These are phyloP conservation scores for Epichloe gansuensis DNA, from an alignment of 2,329 filamentous ascomycete genomes.

Conservation along the genomic window DNA sequence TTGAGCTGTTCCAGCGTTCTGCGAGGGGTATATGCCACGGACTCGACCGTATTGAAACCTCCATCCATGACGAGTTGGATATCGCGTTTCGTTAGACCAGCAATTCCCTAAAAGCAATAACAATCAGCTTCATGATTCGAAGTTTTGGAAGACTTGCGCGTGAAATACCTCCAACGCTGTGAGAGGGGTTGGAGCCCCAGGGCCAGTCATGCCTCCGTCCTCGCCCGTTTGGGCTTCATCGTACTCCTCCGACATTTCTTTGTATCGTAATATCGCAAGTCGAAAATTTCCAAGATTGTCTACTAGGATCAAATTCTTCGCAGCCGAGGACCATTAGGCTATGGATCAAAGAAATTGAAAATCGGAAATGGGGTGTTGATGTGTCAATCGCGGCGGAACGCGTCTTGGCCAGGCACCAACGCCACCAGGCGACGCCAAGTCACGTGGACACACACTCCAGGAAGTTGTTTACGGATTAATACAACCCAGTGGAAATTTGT, in stretches of 20 bases:
- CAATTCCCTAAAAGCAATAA: constrained; percentile 50
- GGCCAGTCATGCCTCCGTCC: constrained; percentile 61
- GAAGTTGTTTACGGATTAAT: background rate
- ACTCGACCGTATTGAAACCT: constrained; percentile 90
- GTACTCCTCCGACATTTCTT: constrained; percentile 38
- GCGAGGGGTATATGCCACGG: constrained; percentile 81
- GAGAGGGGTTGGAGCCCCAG: constrained; percentile 87
- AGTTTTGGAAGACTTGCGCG: background rate
- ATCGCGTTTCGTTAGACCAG: constrained; percentile 85
- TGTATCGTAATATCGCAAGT: background rate
- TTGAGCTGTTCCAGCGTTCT: constrained; percentile 88
- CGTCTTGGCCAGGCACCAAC: constrained; percentile 18
- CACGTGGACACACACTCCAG: constrained; percentile 17
- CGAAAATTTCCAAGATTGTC: background rate
- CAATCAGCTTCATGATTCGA: background rate
- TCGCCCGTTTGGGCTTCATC: constrained; percentile 56
- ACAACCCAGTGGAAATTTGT: too few species aligned
- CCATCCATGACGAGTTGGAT: constrained; percentile 87
- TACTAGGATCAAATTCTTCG: background rate
- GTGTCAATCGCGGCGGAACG: constrained; percentile 13
- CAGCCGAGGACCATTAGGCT: background rate
- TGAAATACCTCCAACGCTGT: constrained; percentile 65
- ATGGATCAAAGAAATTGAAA: background rate
- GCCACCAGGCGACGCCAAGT: constrained; percentile 22
- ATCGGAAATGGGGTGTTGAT: background rate